Conservation (phyloP, 352 stramenopile genomes). For the Stramenopiles sp. region DNA sequence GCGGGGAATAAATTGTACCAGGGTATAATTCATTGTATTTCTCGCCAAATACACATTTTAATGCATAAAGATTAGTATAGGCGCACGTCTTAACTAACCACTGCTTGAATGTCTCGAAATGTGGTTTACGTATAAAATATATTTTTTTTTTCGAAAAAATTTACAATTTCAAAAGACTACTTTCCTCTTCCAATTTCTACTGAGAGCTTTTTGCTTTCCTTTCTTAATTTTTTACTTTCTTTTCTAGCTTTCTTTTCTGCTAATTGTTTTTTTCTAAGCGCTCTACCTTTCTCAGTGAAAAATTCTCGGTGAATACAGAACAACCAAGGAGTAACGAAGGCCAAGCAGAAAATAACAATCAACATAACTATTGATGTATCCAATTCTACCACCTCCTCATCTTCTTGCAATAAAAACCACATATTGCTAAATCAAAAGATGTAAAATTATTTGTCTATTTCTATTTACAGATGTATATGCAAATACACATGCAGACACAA, state of each 20-base stretch:
- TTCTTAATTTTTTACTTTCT: not conserved
- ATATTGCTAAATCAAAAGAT: too few relatives aligned
- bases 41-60: too few relatives aligned
- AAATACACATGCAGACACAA: too few relatives aligned
- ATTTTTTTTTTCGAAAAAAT: not conserved
- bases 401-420: too few relatives aligned
- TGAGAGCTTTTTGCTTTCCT: not conserved
- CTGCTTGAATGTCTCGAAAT: not conserved
- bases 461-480: too few relatives aligned
- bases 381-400: not conserved
- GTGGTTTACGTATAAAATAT: not conserved
- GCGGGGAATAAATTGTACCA: too few relatives aligned
- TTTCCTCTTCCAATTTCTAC: not conserved
- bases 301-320: not conserved
- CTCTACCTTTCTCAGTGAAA: not conserved
- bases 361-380: not conserved
- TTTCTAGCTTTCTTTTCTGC: constrained; percentile 1
- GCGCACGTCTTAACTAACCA: not conserved
- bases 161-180: not conserved
- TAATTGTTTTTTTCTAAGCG: constrained; percentile 1
- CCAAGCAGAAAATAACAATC: not conserved
- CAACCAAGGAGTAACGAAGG: not conserved
- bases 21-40: too few relatives aligned
- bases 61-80: too few relatives aligned
- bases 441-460: too few relatives aligned